Percentiles rank a stretch among this genome's conserved stretches.
Conservation (phyloP, 768 basidiomycete genomes). For the Russula lepida region DNA sequence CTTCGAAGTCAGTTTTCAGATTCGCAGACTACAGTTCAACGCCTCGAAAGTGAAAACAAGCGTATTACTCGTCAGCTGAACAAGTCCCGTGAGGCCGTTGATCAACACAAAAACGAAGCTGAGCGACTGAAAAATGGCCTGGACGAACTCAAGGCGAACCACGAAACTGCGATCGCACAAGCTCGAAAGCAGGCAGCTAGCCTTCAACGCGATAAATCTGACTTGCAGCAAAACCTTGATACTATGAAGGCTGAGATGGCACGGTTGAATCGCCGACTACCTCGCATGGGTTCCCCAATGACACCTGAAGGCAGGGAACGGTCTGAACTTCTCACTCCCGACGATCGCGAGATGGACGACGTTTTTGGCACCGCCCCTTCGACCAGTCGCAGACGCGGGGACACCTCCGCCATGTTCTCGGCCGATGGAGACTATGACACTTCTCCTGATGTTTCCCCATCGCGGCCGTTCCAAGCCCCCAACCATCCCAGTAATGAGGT, state of each 20-base stretch:
- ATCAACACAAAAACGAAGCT: slow-evolving; percentile 79
- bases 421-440: slow-evolving; percentile 41
- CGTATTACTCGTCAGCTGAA: slow-evolving; percentile 70
- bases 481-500: slow-evolving; percentile 76
- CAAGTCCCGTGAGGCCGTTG: slow-evolving; percentile 61
- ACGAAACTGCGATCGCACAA: slow-evolving; percentile 91
- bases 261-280: slow-evolving; percentile 52
- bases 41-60: slow-evolving; percentile 77
- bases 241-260: slow-evolving; percentile 62
- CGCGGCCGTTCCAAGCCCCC: slow-evolving; percentile 54
- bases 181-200: slow-evolving; percentile 83
- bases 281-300: slow-evolving; percentile 62
- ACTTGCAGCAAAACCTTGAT: slow-evolving; percentile 78
- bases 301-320: slow-evolving; percentile 48
- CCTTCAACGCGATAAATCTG: slow-evolving; percentile 85
- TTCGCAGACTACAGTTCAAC: slow-evolving; percentile 53
- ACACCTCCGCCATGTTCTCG: slow-evolving; percentile 42
- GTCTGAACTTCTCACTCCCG: slow-evolving; percentile 42
- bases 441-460: slow-evolving; percentile 53
- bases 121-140: slow-evolving; percentile 58
- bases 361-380: slow-evolving; percentile 54
- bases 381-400: slow-evolving; percentile 49
- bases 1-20: slow-evolving; percentile 62
- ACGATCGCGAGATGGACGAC: slow-evolving; percentile 50
- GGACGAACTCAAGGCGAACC: slow-evolving; percentile 77